Evolutionary conservation across 306 rosid species (phyloP).

Genomic region (Cicer bijugum): DNA sequence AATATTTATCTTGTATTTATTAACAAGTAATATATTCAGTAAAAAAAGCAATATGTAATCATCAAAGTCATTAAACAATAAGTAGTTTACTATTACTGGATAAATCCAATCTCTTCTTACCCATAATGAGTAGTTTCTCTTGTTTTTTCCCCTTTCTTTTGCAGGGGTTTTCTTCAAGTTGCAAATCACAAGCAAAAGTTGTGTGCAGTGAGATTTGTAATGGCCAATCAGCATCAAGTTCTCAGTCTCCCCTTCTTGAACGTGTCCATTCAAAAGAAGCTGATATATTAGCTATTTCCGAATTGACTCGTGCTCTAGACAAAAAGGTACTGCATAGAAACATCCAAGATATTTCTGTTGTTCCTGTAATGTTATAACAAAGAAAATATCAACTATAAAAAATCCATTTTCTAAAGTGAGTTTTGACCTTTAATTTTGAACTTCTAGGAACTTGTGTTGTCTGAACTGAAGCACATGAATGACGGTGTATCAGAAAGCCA

Average conservation of each 20-base stretch:
- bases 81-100: conserved; percentile 30
- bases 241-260: conserved; percentile 58
- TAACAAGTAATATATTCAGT: background rate
- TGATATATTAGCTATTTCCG: conserved; percentile 76
- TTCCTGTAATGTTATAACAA: background rate
- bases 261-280: conserved; percentile 75
- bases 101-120: conserved; percentile 12
- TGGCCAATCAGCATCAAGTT: conserved; percentile 53
- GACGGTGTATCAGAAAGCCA: conserved; percentile 72
- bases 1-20: background rate
- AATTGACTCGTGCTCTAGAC: conserved; percentile 77
- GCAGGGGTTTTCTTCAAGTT: conserved; percentile 54
- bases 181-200: conserved; percentile 56
- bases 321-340: conserved; percentile 68
- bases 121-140: conserved; percentile 16
- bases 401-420: conserved; percentile 26
- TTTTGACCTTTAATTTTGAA: conserved; percentile 50
- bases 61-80: background rate
- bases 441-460: conserved; percentile 73
- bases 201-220: conserved; percentile 55
- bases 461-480: conserved; percentile 84
- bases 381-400: conserved; percentile 37
- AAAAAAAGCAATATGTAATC: conserved; percentile 1
- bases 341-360: conserved; percentile 19
- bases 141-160: conserved; percentile 20